A percentile compares a stretch with the other conserved stretches of the same genome.
Evolutionary conservation across 164 flowering plant species (phyloP).

Genomic region (Aristolochia californica): DNA sequence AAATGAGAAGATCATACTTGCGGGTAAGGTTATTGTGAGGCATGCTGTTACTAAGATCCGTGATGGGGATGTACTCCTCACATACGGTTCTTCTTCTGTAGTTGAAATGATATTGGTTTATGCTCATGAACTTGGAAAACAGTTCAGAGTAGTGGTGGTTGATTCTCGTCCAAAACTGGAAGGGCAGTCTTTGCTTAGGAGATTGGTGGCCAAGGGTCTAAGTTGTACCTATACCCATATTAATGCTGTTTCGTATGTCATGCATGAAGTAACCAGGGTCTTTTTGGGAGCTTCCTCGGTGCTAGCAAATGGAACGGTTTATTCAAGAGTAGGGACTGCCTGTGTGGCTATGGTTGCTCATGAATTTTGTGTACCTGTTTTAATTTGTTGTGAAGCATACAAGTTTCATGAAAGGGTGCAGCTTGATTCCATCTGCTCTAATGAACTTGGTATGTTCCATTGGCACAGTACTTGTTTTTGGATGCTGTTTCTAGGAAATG

Average conservation of each 20-base stretch:
- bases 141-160: conserved; percentile 76
- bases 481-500: no score
- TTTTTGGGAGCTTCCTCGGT: conserved; percentile 84
- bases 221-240: conserved; percentile 83
- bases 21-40: conserved; percentile 69
- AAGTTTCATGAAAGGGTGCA: conserved; percentile 93
- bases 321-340: conserved; percentile 90
- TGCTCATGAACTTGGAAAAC: conserved; percentile 86
- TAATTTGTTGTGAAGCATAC: conserved; percentile 91
- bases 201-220: conserved; percentile 66
- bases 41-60: conserved; percentile 88
- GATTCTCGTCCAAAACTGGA: conserved; percentile 94
- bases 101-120: conserved; percentile 71
- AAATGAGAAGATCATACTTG: conserved; percentile 72
- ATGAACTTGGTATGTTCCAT: conserved; percentile 66
- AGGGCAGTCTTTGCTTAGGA: conserved; percentile 65
- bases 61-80: conserved; percentile 89
- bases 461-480: neutral
- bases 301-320: conserved; percentile 84
- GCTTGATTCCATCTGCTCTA: conserved; percentile 92
- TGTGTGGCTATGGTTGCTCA: conserved; percentile 94
- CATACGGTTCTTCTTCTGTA: conserved; percentile 67
- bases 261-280: conserved; percentile 90
- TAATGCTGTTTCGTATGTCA: conserved; percentile 79
- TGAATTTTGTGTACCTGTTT: conserved; percentile 74